Evolutionary conservation across 1,284 basidiomycete species (phyloP), one percentile per base, ranked within the genome.

Genomic region (Rhodofomes roseus): DNA sequence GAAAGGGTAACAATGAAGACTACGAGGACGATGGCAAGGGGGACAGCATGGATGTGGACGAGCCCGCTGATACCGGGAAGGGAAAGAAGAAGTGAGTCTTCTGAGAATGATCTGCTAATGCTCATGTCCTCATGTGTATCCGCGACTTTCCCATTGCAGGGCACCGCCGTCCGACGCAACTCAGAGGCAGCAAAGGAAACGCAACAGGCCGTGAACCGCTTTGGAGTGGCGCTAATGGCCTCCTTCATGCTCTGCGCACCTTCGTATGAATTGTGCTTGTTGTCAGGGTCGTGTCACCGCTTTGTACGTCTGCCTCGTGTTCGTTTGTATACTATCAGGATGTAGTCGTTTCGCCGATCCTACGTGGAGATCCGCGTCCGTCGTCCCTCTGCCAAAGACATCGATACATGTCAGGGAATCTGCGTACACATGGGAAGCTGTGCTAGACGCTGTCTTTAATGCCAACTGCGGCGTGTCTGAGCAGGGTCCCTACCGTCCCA

Each of bases 1-100:
- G 63, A 5, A 67, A 65, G 27, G 73, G 73, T 34, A 77, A 70
- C 52, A 74, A 65, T 12, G 59, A 62, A 18, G 62, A 71, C 63
- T 63, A 70, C 51, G 74, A 65, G 18, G 60, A 62, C n/a, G 63
- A 71, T 63, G 63, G 77, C 64, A 68, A 78, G 67, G 59, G 65
- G 25, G 79, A 81, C 56, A 72, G 68, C 50, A 84, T 82, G 81
- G 81, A 83, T 61, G 73, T 82, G 5, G 79, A 82, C 62, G 81
- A 83, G 53, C 68, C 72, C 5, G 61, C 71, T 16, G 76, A 79
- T 34, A 66, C 61, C 8, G 57, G 62, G 1, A 81, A 76, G 62
- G 76, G 76, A 5, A 83, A 82, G 71, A 81, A 77, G 65, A 84
- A 81, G 84, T 86, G 62, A 44, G 81, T 76, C 20, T 48, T 55